Evolutionary conservation across 352 stramenopile species (phyloP).

Genomic region (Pythium coloratum): DNA sequence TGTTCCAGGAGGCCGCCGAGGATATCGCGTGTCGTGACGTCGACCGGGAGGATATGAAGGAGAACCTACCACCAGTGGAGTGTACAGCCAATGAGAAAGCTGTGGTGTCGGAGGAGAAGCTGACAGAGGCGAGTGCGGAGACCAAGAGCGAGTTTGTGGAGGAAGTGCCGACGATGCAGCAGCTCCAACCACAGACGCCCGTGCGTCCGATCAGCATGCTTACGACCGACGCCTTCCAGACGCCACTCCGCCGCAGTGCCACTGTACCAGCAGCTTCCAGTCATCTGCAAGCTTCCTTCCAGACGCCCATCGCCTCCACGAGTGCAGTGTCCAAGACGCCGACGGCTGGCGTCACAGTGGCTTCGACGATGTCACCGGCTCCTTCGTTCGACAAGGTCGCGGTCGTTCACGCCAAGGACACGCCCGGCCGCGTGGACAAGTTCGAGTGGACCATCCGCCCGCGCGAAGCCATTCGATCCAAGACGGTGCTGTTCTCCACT

Average conservation of each 20-base stretch:
- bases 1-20: conserved; percentile 18
- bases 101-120: not conserved
- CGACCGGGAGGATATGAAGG: not conserved
- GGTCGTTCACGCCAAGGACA: conserved; percentile 47
- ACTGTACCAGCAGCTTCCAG: conserved; percentile 1
- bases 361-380: conserved; percentile 45
- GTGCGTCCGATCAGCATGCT: conserved; percentile 2
- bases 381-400: conserved; percentile 65
- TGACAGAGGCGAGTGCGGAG: not conserved
- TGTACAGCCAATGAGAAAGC: not conserved
- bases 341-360: conserved; percentile 21
- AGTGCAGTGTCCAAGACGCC: conserved; percentile 21
- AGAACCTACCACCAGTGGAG: not conserved
- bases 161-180: not conserved
- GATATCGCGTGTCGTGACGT: conserved; percentile 13
- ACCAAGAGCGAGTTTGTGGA: not conserved
- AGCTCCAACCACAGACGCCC: conserved; percentile 20
- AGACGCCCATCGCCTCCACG: not conserved
- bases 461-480: conserved; percentile 2
- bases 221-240: conserved; percentile 35
- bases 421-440: conserved; percentile 59
- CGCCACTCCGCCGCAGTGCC: conserved; percentile 38
- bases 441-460: conserved; percentile 50
- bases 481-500: not conserved
- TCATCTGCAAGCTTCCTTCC: not conserved